Evolutionary conservation across 75 land plant genomes (phyloP).

Genomic region (Picea glauca): DNA sequence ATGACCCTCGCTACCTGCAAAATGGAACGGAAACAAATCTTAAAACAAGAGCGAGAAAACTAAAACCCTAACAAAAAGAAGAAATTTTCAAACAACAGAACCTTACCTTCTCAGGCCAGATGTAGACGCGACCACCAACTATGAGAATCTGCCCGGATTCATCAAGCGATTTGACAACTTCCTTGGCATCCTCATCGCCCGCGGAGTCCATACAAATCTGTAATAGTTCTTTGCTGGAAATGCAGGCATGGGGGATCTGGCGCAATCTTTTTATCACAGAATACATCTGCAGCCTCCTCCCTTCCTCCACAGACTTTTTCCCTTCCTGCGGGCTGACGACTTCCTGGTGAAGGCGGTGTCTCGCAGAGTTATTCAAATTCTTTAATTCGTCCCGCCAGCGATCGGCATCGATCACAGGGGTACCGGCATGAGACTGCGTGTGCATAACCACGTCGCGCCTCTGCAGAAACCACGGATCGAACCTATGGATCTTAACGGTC

Average conservation of each 20-base stretch:
- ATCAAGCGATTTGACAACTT: constrained; percentile 40
- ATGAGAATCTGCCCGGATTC: constrained; percentile 65
- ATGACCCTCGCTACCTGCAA: constrained; percentile 28
- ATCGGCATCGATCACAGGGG: too few relatives aligned
- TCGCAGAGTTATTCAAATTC: too few relatives aligned
- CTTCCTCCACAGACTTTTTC: too few relatives aligned
- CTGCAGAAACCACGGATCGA: too few relatives aligned
- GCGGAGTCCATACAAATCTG: constrained; percentile 24
- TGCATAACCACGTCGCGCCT: too few relatives aligned
- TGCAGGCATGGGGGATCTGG: constrained; percentile 15
- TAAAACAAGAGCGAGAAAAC: background rate
- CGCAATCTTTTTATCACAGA: constrained; percentile 32
- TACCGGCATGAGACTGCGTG: too few relatives aligned
- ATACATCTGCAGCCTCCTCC: constrained; percentile 35
- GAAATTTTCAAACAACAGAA: background rate
- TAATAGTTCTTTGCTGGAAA: constrained; percentile 47
- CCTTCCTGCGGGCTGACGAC: too few relatives aligned
- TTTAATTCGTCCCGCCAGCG: too few relatives aligned
- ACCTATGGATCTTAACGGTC: too few relatives aligned
- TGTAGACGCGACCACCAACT: constrained; percentile 51
- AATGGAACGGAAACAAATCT: background rate
- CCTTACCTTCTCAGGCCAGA: constrained; percentile 66
- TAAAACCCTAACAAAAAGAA: background rate
- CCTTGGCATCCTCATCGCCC: background rate
- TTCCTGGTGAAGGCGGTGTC: too few relatives aligned